A percentile compares a stretch with the other conserved stretches of the same genome.
Evolutionary conservation across 768 basidiomycete species (phyloP).

Genomic region (Lentinula detonsa): DNA sequence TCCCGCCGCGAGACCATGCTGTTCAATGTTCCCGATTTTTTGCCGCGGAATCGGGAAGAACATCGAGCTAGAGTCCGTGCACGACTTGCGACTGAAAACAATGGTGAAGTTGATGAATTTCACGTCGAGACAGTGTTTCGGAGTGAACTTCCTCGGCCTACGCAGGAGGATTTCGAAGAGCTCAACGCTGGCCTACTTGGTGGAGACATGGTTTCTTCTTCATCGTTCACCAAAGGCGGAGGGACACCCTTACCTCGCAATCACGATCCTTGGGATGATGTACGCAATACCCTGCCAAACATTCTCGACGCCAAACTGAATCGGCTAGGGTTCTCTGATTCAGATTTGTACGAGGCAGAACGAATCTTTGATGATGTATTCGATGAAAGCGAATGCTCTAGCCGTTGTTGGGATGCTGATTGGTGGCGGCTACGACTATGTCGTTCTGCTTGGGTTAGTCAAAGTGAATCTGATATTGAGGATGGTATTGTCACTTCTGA

Average conservation of each 20-base stretch:
- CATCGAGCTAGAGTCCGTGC: constrained; percentile 17
- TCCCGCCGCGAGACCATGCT: constrained; percentile 46
- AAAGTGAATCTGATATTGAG: not conserved
- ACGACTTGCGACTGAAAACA: not conserved
- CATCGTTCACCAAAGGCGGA: not conserved
- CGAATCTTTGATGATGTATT: constrained; percentile 9
- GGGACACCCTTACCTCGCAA: not conserved
- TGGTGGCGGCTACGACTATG: constrained; percentile 52
- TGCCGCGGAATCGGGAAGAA: constrained; percentile 25
- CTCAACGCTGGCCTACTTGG: constrained; percentile 39
- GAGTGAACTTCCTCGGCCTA: constrained; percentile 22
- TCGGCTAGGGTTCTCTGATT: not conserved
- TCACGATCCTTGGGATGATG: not conserved
- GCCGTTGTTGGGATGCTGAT: constrained; percentile 46
- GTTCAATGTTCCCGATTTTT: constrained; percentile 33
- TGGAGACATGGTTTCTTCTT: constrained; percentile 11
- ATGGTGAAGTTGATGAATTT: not conserved
- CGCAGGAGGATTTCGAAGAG: constrained; percentile 55
- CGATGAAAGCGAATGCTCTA: constrained; percentile 25
- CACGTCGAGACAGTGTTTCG: not conserved
- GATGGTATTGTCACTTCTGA: not conserved
- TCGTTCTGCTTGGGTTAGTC: constrained; percentile 17
- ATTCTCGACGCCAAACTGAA: not conserved
- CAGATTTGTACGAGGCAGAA: not conserved
- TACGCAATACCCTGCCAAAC: not conserved